Conservation (phyloP, 495 filamentous ascomycete species). For the Tuber brumale region DNA sequence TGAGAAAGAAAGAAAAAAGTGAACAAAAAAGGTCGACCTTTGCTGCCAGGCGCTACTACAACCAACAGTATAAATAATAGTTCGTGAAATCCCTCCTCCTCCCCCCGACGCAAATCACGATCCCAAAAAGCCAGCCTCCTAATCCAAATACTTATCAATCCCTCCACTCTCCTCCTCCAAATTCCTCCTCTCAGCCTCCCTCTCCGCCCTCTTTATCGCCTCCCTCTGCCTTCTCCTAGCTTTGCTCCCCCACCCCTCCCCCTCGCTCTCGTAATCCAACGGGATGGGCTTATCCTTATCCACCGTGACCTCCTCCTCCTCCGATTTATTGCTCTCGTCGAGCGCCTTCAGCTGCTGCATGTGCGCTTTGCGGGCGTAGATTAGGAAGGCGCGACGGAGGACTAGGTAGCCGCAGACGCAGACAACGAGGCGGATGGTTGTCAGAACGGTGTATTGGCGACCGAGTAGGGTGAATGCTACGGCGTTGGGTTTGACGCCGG, state of each 20-base stretch:
- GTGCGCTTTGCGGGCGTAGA: conserved; percentile 24
- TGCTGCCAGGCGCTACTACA: no score
- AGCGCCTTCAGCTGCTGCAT: conserved; percentile 8
- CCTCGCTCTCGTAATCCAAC: conserved; percentile 13
- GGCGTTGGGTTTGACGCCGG: conserved; percentile 20
- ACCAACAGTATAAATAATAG: no score
- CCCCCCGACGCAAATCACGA: no score
- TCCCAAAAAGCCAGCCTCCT: neutral
- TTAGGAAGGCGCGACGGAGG: conserved; percentile 27
- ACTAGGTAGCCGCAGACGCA: conserved; percentile 31
- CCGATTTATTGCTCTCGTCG: conserved; percentile 10
- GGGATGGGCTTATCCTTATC: conserved; percentile 7
- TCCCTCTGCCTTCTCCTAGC: conserved; percentile 9
- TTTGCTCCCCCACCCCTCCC: conserved; percentile 22
- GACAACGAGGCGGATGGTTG: conserved; percentile 27
- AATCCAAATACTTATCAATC: conserved; percentile 36
- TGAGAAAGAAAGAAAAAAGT: no score
- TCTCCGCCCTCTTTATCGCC: conserved; percentile 9
- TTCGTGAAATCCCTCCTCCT: no score
- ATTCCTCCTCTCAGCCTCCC: conserved; percentile 31
- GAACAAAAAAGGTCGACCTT: no score
- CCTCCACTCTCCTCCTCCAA: conserved; percentile 7
- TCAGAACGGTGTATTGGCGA: conserved; percentile 17
- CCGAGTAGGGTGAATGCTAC: conserved; percentile 26
- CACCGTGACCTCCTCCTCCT: conserved; percentile 15